Percentiles rank a stretch among this genome's conserved stretches.
phyloP scores from a whole-genome alignment of 164 flowering plant species.

The Vitis rotundifolia region DNA sequence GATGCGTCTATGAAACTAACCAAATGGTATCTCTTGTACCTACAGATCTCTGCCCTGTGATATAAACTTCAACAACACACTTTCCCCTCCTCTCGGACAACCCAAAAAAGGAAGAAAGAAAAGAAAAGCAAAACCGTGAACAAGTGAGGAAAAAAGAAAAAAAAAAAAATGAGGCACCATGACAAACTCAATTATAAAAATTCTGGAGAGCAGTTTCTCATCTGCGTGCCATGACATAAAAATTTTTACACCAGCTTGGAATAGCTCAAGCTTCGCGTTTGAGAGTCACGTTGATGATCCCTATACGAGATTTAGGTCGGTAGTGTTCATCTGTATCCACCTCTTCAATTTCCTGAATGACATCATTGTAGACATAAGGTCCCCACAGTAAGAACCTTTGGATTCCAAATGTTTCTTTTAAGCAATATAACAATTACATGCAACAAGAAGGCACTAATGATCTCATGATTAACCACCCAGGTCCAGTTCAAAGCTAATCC shows the following conservation, averaged over 20 bases:
- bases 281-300: constrained; percentile 57
- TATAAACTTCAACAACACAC: neutral
- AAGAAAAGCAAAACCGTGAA: neutral
- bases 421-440: too few relatives aligned
- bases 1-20: neutral
- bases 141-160: neutral
- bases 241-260: constrained; percentile 2
- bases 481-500: too few relatives aligned
- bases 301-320: constrained; percentile 72
- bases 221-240: neutral
- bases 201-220: neutral
- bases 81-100: neutral
- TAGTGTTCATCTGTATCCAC: constrained; percentile 95
- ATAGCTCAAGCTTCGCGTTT: constrained; percentile 39
- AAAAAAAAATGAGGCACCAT: neutral
- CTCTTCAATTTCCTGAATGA: constrained; percentile 89
- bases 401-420: too few relatives aligned
- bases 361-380: neutral
- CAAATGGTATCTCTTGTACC: neutral
- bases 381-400: neutral
- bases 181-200: neutral
- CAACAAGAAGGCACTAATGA: too few relatives aligned
- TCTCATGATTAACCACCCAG: too few relatives aligned
- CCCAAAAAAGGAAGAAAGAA: neutral
- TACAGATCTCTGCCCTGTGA: neutral